Evolutionary conservation across 1,139 yeast species (phyloP).

Genomic region (Scheffersomyces insectosa): DNA sequence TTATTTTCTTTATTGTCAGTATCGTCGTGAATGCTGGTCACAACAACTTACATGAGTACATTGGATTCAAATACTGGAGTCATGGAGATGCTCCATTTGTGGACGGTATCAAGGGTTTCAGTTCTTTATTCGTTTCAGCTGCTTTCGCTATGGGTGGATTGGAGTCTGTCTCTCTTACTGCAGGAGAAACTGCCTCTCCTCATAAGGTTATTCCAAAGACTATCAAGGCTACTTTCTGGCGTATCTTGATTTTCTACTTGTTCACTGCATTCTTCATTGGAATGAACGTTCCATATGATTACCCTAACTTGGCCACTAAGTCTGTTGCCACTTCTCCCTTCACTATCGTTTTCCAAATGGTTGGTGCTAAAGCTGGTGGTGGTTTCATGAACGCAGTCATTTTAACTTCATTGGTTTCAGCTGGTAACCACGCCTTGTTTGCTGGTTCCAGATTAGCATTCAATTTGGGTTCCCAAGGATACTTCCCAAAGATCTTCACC

Average conservation of each 20-base stretch:
- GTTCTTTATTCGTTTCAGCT: slow-evolving; percentile 49
- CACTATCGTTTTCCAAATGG: slow-evolving; percentile 60
- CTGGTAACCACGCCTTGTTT: slow-evolving; percentile 46
- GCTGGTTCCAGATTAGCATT: slow-evolving; percentile 47
- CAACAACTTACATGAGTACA: slow-evolving; percentile 33
- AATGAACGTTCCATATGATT: slow-evolving; percentile 44
- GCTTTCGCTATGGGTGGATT: slow-evolving; percentile 71
- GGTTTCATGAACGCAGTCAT: slow-evolving; percentile 48
- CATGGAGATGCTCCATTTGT: slow-evolving; percentile 44
- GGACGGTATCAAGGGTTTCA: slow-evolving; percentile 41
- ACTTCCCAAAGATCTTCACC: slow-evolving; percentile 38
- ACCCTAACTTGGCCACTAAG: slow-evolving; percentile 39
- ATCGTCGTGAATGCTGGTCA: slow-evolving; percentile 35
- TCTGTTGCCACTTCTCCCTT: slow-evolving; percentile 61
- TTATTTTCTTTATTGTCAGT: slow-evolving; percentile 41
- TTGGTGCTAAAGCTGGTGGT: slow-evolving; percentile 46
- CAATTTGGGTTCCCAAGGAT: slow-evolving; percentile 43
- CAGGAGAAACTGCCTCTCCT: slow-evolving; percentile 67
- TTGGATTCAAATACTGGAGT: slow-evolving; percentile 42
- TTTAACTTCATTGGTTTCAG: slow-evolving; percentile 45
- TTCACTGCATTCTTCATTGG: slow-evolving; percentile 47
- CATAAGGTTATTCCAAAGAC: slow-evolving; percentile 57
- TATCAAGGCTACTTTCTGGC: slow-evolving; percentile 59
- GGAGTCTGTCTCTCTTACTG: slow-evolving; percentile 63
- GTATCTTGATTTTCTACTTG: slow-evolving; percentile 40